Evolutionary conservation across 768 basidiomycete species (phyloP).

Genomic region (Naematelia encephala): DNA sequence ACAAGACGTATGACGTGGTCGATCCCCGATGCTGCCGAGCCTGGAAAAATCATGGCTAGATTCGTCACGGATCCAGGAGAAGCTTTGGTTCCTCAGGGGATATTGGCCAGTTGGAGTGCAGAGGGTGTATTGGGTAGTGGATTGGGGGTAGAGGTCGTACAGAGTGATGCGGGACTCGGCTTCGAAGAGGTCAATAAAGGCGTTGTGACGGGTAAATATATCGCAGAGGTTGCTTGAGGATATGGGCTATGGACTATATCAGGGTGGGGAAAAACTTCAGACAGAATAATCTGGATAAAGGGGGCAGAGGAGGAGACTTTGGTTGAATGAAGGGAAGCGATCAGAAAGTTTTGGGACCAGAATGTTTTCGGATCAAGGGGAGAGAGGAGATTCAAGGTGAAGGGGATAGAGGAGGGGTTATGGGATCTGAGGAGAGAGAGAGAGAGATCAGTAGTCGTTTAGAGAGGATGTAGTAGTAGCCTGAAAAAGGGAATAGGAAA

Average conservation of each 20-base stretch:
- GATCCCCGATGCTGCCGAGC: conserved; percentile 11
- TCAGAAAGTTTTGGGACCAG: no score
- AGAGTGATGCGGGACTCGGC: conserved; percentile 24
- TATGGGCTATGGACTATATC: not conserved
- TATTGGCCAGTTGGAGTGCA: conserved; percentile 46
- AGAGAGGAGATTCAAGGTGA: no score
- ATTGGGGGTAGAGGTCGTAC: conserved; percentile 49
- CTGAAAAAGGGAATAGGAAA: no score
- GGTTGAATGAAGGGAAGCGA: no score
- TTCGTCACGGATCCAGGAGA: conserved; percentile 38
- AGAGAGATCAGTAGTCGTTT: no score
- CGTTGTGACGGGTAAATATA: conserved; percentile 46
- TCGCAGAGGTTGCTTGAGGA: conserved; percentile 29
- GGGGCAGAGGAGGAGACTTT: no score
- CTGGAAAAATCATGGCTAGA: conserved; percentile 51
- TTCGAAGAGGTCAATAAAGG: conserved; percentile 47
- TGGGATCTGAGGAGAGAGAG: no score
- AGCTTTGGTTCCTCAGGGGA: conserved; percentile 34
- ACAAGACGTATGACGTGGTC: conserved; percentile 46
- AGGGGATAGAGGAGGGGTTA: no score
- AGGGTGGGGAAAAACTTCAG: no score
- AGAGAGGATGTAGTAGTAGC: no score
- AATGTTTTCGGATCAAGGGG: no score
- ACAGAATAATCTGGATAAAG: no score
- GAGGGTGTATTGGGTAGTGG: conserved; percentile 46